Evolutionary conservation across 345 rosid species (phyloP).

Genomic region (Nephelium lappaceum): DNA sequence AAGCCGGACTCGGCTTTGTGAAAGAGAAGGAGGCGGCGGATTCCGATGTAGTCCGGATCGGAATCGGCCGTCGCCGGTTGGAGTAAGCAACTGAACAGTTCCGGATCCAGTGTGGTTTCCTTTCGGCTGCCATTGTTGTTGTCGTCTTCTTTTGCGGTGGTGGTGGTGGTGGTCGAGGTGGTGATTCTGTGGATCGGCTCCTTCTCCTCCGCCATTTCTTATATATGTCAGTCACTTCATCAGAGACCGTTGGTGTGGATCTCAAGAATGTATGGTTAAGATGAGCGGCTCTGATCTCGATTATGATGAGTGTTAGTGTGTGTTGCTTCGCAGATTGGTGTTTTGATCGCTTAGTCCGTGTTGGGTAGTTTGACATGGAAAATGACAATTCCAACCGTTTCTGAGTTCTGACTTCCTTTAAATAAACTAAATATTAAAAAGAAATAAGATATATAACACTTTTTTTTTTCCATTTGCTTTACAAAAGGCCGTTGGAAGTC

Average conservation of each 20-base stretch:
- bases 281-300: neutral
- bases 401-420: neutral
- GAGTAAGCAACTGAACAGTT: slow-evolving; percentile 74
- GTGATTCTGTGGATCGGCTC: slow-evolving; percentile 25
- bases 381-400: neutral
- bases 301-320: neutral
- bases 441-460: too few species aligned
- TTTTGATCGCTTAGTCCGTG: neutral
- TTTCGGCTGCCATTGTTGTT: slow-evolving; percentile 1
- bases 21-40: slow-evolving; percentile 85
- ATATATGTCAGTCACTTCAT: slow-evolving; percentile 29
- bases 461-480: too few species aligned
- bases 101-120: slow-evolving; percentile 54
- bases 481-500: too few species aligned
- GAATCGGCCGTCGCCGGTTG: slow-evolving; percentile 64
- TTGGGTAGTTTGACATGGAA: neutral
- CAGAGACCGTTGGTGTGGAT: slow-evolving; percentile 7
- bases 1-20: slow-evolving; percentile 71
- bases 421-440: neutral
- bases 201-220: slow-evolving; percentile 49
- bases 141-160: slow-evolving; percentile 17
- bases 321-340: neutral
- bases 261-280: neutral
- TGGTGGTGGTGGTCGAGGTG: slow-evolving; percentile 7
- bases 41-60: slow-evolving; percentile 70